Evolutionary conservation across 352 stramenopile species (phyloP).

Genomic region (Phytophthora sojae): DNA sequence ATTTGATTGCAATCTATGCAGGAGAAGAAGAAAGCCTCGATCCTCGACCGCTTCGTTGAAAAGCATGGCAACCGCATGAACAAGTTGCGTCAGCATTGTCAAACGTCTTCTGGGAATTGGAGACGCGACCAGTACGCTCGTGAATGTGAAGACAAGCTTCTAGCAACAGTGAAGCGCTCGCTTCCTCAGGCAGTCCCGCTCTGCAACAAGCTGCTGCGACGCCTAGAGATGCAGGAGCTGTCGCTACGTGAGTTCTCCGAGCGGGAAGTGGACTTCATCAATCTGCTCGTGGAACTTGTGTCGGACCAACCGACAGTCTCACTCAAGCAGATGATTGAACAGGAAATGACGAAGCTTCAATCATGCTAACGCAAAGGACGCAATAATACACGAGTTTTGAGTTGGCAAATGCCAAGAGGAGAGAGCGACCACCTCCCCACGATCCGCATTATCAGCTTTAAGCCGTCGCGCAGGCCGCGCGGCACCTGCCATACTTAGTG

Average conservation of each 20-base stretch:
- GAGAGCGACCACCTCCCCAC: constrained; percentile 20
- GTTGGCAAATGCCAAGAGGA: constrained; percentile 30
- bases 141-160: constrained; percentile 68
- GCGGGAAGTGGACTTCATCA: constrained; percentile 84
- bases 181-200: constrained; percentile 73
- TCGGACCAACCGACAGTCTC: constrained; percentile 72
- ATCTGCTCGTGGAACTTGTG: constrained; percentile 78
- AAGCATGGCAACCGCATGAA: constrained; percentile 83
- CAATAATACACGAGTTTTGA: constrained; percentile 2
- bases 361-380: constrained; percentile 3
- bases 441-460: constrained; percentile 33
- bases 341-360: constrained; percentile 71
- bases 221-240: constrained; percentile 78
- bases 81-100: constrained; percentile 37
- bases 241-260: constrained; percentile 76
- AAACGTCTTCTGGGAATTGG: constrained; percentile 36
- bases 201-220: constrained; percentile 73
- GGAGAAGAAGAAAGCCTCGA: constrained; percentile 77
- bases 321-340: constrained; percentile 75
- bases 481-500: constrained; percentile 33
- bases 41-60: constrained; percentile 81
- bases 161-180: constrained; percentile 62
- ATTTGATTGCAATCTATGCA: constrained; percentile 13
- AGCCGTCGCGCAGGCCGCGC: constrained; percentile 4
- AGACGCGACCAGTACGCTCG: constrained; percentile 45